These are phyloP conservation scores for Asterionellopsis glacialis DNA, from an alignment of 108 stramenopile species.

Conservation along the genomic window DNA sequence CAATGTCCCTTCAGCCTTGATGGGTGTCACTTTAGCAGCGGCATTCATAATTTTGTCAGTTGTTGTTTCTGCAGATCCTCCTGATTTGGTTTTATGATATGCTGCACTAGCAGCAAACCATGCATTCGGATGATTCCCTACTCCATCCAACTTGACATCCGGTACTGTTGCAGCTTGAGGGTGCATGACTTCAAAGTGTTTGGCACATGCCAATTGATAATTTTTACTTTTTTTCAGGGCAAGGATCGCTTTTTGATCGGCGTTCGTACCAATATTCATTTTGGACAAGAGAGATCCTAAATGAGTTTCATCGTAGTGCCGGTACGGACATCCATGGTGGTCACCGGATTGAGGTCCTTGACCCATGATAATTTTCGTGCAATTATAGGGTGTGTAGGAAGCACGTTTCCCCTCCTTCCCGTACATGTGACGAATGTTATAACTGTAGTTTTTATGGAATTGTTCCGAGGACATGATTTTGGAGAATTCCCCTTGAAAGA, in stretches of 20 bases:
- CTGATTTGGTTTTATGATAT: constrained; percentile 44
- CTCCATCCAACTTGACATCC: constrained; percentile 68
- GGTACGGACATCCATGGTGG: constrained; percentile 97
- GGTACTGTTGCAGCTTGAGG: constrained; percentile 35
- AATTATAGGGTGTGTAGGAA: constrained; percentile 88
- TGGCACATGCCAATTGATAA: constrained; percentile 90
- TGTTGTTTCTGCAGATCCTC: constrained; percentile 3
- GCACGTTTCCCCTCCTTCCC: constrained; percentile 97
- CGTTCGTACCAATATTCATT: constrained; percentile 50
- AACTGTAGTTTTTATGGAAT: constrained; percentile 92
- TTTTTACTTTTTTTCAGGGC: constrained; percentile 67
- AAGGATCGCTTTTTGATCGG: constrained; percentile 73
- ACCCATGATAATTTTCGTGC: constrained; percentile 91
- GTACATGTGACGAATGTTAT: constrained; percentile 96
- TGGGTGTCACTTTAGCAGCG: too few relatives aligned
- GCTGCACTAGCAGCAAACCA: constrained; percentile 87
- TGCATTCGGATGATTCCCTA: constrained; percentile 96
- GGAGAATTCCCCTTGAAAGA: constrained; percentile 91
- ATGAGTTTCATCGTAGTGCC: constrained; percentile 79
- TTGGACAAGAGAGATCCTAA: constrained; percentile 48
- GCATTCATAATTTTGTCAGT: not conserved
- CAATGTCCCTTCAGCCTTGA: too few relatives aligned
- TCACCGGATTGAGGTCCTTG: constrained; percentile 69
- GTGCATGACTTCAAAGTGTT: constrained; percentile 93
- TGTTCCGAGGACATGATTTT: constrained; percentile 74